Conservation (phyloP, 768 basidiomycete species). For the Cystofilobasidium macerans region DNA sequence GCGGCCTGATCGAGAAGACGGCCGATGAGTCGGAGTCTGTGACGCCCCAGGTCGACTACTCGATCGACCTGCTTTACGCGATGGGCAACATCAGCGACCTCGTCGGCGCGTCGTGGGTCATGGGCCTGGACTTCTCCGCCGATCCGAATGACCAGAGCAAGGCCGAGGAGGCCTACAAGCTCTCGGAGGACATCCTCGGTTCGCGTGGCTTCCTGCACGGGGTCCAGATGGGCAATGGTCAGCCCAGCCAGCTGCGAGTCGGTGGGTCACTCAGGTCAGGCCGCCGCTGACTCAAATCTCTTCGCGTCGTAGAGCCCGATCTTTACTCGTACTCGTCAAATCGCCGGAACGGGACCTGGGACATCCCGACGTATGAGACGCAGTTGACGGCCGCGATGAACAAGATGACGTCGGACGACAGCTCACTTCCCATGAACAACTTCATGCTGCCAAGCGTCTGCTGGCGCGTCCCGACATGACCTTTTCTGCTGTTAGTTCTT, state of each 20-base stretch:
- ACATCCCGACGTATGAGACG: conserved; percentile 2
- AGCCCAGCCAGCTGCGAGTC: too few species aligned
- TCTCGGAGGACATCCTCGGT: background rate
- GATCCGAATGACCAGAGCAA: conserved; percentile 5
- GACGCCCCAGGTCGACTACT: conserved; percentile 37
- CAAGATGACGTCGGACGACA: background rate
- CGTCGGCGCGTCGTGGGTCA: conserved; percentile 54
- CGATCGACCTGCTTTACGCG: conserved; percentile 42
- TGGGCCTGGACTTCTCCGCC: conserved; percentile 42
- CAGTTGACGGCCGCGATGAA: conserved; percentile 1
- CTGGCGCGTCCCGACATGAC: background rate
- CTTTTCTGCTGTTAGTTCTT: background rate
- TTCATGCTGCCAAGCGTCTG: conserved; percentile 5
- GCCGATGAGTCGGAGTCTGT: conserved; percentile 28
- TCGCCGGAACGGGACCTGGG: background rate
- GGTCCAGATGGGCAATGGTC: background rate
- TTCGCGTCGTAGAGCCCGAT: too few species aligned
- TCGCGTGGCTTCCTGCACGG: background rate
- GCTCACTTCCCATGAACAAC: background rate
- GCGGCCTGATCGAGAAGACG: conserved; percentile 47
- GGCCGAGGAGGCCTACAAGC: background rate
- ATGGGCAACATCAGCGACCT: conserved; percentile 51
- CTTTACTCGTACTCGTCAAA: background rate
- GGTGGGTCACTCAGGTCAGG: too few species aligned
- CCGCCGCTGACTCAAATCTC: too few species aligned